Conservation (phyloP, 169 alveolate species). For the Plasmodium berghei region DNA sequence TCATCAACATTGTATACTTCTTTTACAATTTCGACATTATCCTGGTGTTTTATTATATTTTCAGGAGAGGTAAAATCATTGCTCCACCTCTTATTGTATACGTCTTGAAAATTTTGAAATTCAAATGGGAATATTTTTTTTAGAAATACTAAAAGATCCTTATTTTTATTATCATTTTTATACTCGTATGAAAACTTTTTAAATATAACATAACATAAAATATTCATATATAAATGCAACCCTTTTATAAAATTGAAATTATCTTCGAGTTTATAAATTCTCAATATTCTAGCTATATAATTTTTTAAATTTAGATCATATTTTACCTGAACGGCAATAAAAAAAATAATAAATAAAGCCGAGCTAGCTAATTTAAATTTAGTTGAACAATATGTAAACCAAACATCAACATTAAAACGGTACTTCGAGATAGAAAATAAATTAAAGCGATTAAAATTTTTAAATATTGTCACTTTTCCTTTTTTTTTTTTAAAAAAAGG, state of each 20-base stretch:
- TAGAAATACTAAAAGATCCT: slow-evolving; percentile 55
- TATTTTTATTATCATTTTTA: slow-evolving; percentile 45
- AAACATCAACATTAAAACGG: too few species aligned
- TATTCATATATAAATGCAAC: slow-evolving; percentile 66
- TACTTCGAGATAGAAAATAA: too few species aligned
- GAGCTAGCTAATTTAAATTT: too few species aligned
- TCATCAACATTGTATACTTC: neutral
- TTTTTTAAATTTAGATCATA: slow-evolving; percentile 71
- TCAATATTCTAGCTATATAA: slow-evolving; percentile 61
- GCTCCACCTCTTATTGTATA: slow-evolving; percentile 68
- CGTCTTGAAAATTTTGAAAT: slow-evolving; percentile 56
- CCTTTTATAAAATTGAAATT: slow-evolving; percentile 54
- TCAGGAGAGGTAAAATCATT: slow-evolving; percentile 33
- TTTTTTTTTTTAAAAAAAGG: too few species aligned
- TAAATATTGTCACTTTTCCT: too few species aligned
- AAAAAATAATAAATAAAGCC: slow-evolving; percentile 8
- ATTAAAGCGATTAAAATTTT: too few species aligned
- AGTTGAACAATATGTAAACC: too few species aligned
- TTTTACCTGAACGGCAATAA: slow-evolving; percentile 49
- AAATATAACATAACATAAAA: slow-evolving; percentile 56
- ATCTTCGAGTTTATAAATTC: slow-evolving; percentile 62
- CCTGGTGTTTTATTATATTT: neutral
- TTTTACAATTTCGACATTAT: neutral
- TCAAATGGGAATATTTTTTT: slow-evolving; percentile 63
- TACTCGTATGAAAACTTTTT: slow-evolving; percentile 55